Percentiles rank a stretch among this genome's conserved stretches.
phyloP scores from a whole-genome alignment of 2,329 filamentous ascomycete species.

The Mollisiaceae sp. region DNA sequence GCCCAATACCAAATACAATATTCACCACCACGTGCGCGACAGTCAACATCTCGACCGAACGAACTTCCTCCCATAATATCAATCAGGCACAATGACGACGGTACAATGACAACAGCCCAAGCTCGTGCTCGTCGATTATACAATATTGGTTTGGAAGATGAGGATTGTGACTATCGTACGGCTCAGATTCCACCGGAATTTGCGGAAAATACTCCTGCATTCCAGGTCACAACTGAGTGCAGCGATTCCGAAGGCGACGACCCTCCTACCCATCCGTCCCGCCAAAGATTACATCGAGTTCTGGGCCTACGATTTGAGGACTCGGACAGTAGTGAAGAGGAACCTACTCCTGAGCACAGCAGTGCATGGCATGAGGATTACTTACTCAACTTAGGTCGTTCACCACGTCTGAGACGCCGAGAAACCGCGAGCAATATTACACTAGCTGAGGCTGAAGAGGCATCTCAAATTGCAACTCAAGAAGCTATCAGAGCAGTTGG shows the following conservation, averaged over 20 bases:
- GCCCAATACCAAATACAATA: slow-evolving; percentile 78
- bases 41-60: slow-evolving; percentile 37
- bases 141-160: slow-evolving; percentile 46
- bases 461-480: slow-evolving; percentile 56
- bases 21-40: slow-evolving; percentile 35
- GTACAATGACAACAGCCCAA: slow-evolving; percentile 51
- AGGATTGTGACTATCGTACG: slow-evolving; percentile 49
- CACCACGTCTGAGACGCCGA: slow-evolving; percentile 31
- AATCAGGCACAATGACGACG: slow-evolving; percentile 58
- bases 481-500: slow-evolving; percentile 62
- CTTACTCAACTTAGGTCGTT: slow-evolving; percentile 21
- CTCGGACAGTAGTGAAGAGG: slow-evolving; percentile 34
- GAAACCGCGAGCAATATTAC: slow-evolving; percentile 42
- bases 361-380: slow-evolving; percentile 35
- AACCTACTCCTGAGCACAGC: slow-evolving; percentile 16
- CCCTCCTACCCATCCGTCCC: slow-evolving; percentile 19
- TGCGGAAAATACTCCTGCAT: slow-evolving; percentile 51
- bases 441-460: slow-evolving; percentile 39
- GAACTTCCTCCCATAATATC: slow-evolving; percentile 52
- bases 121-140: slow-evolving; percentile 53
- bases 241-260: slow-evolving; percentile 62
- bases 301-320: slow-evolving; percentile 61
- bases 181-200: slow-evolving; percentile 65
- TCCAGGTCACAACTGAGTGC: slow-evolving; percentile 63
- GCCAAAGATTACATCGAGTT: slow-evolving; percentile 56